Percentiles rank a stretch among this genome's conserved stretches.
Evolutionary conservation across 2,329 filamentous ascomycete genomes (phyloP).

Genomic region (Fusarium transvaalense): DNA sequence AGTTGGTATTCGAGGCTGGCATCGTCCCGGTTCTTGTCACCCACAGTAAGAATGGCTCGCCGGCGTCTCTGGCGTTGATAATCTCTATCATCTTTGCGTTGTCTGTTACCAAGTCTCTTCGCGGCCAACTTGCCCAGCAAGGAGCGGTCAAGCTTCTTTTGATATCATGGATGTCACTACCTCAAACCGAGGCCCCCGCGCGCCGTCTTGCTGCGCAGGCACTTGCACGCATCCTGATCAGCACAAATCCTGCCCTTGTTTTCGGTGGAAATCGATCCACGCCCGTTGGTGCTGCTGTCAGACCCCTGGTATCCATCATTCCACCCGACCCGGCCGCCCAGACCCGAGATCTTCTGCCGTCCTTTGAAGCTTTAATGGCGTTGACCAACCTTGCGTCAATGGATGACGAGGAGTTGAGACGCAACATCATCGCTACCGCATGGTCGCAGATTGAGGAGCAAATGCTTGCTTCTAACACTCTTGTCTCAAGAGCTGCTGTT

Average conservation of each 20-base stretch:
- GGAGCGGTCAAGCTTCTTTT: conserved; percentile 91
- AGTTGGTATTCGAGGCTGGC: conserved; percentile 81
- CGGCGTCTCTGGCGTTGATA: conserved; percentile 77
- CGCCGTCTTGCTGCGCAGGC: conserved; percentile 79
- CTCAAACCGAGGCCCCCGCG: conserved; percentile 61
- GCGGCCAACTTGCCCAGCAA: conserved; percentile 88
- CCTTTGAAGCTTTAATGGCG: conserved; percentile 91
- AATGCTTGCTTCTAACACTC: conserved; percentile 78
- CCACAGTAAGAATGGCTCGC: conserved; percentile 78
- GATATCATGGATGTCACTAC: conserved; percentile 73
- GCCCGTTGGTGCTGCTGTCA: conserved; percentile 82
- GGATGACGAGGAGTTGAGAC: conserved; percentile 73
- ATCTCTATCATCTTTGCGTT: conserved; percentile 83
- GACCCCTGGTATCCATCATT: conserved; percentile 82
- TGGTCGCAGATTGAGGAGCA: conserved; percentile 87
- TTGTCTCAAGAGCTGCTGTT: conserved; percentile 84
- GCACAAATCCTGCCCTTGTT: conserved; percentile 84
- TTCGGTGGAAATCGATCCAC: conserved; percentile 83
- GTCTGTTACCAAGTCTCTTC: conserved; percentile 77
- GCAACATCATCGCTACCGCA: conserved; percentile 77
- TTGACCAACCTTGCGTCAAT: conserved; percentile 93
- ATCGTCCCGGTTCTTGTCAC: conserved; percentile 82
- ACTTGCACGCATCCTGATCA: conserved; percentile 86
- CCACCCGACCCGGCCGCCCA: conserved; percentile 71
- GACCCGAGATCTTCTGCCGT: conserved; percentile 83